Evolutionary conservation across 148 eudicot species (phyloP), one percentile per base, ranked within the genome.

Genomic region (Dysphania ambrosioides): DNA sequence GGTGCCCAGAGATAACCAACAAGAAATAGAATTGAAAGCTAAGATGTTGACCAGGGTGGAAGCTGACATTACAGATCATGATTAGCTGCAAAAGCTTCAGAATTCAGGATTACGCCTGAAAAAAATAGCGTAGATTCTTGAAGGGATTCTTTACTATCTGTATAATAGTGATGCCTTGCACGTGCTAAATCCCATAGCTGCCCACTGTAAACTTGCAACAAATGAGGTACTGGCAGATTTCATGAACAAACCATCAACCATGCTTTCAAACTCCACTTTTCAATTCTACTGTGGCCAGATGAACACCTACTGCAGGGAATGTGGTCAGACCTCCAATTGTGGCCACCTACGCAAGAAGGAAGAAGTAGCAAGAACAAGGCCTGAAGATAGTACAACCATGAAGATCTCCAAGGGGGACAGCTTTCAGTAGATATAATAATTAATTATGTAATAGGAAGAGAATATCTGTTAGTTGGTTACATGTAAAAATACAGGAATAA

Each of bases 281-380:
- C 89, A 86, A 64, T 94, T 94, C 87, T 86, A 91, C 29, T 85
- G 98, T 63, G 96, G 96, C 98, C 96, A 6, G 98, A 94, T 79
- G 81, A 91, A 61, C 87, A 90, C 61, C n/a, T n/a, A n/a, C n/a
- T n/a, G n/a, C n/a, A n/a, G n/a, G n/a, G n/a, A n/a, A n/a, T n/a
- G n/a, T n/a, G n/a, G n/a, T n/a, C n/a, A n/a, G n/a, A n/a, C n/a
- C n/a, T n/a, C n/a, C n/a, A n/a, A n/a, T n/a, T n/a, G n/a, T n/a
- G n/a, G n/a, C n/a, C n/a, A n/a, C n/a, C n/a, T n/a, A n/a, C n/a
- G n/a, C n/a, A n/a, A n/a, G n/a, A n/a, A n/a, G n/a, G n/a, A n/a
- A n/a, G n/a, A n/a, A n/a, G n/a, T n/a, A n/a, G n/a, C n/a, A n/a
- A n/a, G n/a, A n/a, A n/a, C n/a, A n/a, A n/a, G n/a, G n/a, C n/a